Conservation (phyloP, 2,329 filamentous ascomycete species). For the Fusarium bactridioides region DNA sequence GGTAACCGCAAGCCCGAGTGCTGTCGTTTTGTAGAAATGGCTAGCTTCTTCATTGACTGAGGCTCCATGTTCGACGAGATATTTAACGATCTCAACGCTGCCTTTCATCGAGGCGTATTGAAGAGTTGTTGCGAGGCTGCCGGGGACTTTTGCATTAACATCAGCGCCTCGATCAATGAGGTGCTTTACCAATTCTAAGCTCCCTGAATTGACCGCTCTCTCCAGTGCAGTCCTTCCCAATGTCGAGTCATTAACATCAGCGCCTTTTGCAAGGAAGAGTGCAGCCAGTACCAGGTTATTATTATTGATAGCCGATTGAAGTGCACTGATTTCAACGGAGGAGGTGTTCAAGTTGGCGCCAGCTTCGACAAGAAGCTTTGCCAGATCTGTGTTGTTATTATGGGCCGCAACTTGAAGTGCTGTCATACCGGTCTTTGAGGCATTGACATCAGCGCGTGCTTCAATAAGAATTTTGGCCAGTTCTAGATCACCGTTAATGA, state of each 20-base stretch:
- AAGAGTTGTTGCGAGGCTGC: accelerated
- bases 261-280: slow-evolving; percentile 41
- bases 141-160: slow-evolving; percentile 38
- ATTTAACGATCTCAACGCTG: accelerated
- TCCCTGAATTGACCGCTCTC: neutral
- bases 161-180: slow-evolving; percentile 46
- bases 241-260: slow-evolving; percentile 36
- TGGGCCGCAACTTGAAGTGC: accelerated
- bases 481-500: accelerated
- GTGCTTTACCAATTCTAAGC: slow-evolving; percentile 27
- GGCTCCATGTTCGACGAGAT: neutral
- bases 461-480: neutral
- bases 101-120: accelerated
- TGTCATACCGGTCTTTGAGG: accelerated
- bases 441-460: neutral
- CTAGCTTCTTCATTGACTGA: accelerated
- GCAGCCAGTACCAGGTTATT: slow-evolving; percentile 32
- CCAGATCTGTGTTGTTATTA: accelerated
- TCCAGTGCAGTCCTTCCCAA: accelerated
- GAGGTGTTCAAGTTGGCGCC: neutral
- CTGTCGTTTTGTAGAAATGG: accelerated
- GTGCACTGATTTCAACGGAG: accelerated
- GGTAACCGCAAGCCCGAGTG: accelerated
- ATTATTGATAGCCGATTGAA: accelerated
- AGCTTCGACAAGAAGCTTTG: neutral